Base-by-base conservation (phyloP, 2,329 filamentous ascomycete genomes). In the Clonostachys rosea region DNA sequence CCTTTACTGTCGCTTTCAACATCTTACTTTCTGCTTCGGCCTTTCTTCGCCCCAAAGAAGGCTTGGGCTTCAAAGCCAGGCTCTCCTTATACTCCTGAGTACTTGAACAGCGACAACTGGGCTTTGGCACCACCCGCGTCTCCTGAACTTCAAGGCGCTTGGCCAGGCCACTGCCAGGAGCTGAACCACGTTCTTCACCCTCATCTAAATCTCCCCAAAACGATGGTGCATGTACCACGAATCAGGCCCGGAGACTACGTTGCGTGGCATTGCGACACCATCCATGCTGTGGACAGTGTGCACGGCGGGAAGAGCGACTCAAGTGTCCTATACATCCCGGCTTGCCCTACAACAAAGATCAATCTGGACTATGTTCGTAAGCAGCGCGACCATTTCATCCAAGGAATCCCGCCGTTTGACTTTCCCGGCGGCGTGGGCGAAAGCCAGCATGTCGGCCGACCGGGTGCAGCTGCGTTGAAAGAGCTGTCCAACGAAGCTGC, bases 181-280 rank as follows among this genome's bases (percentile, higher is more conserved):
- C 78, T 89, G 51, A 82, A 76, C 47, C 67, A 76, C 3, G 60
- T 73, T 5, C 75, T 86, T 1, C 87, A 90, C 56, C 87, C 87
- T 1, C 84, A 90, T 57, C 75, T 91, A 6, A 69, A 82, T 14
- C 75, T 90, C 6, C 65, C 76, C 34, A 67, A 74, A 24, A 83
- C 81, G 5, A 87, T 91, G 78, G 75, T 89, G 2, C 77, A 82
- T 48, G 71, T 89, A n/a, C 87, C 86, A 0, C 66, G 66, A 5
- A 81, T 90, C n/a, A 65, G 74, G 20, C 86, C 86, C 0, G 87
- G 87, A 11, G 87, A 91, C 63, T 90, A 86, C 56, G 83, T 90
- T 3, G 77, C 81, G 34, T 91, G 85, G 84, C 86, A 89, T 60
- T 87, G 83, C 55, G 83, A 87, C 60, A 71, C 66, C 34, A 79